Percentiles rank a stretch among this genome's conserved stretches.
phyloP scores from a whole-genome alignment of 1,139 yeast genomes.

The Taphrina confusa region DNA sequence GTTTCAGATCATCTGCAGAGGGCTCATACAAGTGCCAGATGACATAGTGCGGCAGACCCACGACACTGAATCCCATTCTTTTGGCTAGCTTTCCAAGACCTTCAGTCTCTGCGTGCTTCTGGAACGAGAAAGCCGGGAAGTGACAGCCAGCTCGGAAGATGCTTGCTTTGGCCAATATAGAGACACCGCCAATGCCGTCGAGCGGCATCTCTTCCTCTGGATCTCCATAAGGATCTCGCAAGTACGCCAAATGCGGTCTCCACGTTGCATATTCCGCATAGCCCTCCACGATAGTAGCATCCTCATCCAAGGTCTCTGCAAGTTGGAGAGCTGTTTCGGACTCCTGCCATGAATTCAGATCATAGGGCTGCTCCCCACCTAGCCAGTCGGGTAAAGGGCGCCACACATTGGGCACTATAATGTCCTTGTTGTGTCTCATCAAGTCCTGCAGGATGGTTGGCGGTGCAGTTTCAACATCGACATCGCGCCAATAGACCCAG shows the following conservation, averaged over 20 bases:
- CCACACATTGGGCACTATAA: slow-evolving; percentile 87
- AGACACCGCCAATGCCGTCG: slow-evolving; percentile 91
- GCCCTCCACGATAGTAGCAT: slow-evolving; percentile 88
- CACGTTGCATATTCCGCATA: slow-evolving; percentile 90
- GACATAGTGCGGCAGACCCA: slow-evolving; percentile 85
- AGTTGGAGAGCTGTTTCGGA: slow-evolving; percentile 77
- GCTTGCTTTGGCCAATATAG: slow-evolving; percentile 74
- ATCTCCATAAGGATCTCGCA: slow-evolving; percentile 83
- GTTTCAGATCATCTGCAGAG: slow-evolving; percentile 68
- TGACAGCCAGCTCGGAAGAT: slow-evolving; percentile 80
- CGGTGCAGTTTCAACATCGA: slow-evolving; percentile 67
- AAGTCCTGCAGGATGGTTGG: slow-evolving; percentile 62
- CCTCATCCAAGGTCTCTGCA: slow-evolving; percentile 76
- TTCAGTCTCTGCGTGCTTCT: slow-evolving; percentile 90
- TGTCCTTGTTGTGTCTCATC: slow-evolving; percentile 66
- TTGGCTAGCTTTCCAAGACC: slow-evolving; percentile 86
- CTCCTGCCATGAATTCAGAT: slow-evolving; percentile 88
- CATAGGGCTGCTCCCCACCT: slow-evolving; percentile 87
- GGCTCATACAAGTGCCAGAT: slow-evolving; percentile 94
- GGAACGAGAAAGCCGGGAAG: slow-evolving; percentile 87
- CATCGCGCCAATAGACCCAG: slow-evolving; percentile 82
- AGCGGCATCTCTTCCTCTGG: slow-evolving; percentile 83
- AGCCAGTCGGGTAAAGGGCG: slow-evolving; percentile 88
- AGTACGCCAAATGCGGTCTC: slow-evolving; percentile 86
- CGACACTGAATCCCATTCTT: slow-evolving; percentile 76